phyloP scores from a whole-genome alignment of 306 rosid genomes.

The Dalbergia cochinchinensis region DNA sequence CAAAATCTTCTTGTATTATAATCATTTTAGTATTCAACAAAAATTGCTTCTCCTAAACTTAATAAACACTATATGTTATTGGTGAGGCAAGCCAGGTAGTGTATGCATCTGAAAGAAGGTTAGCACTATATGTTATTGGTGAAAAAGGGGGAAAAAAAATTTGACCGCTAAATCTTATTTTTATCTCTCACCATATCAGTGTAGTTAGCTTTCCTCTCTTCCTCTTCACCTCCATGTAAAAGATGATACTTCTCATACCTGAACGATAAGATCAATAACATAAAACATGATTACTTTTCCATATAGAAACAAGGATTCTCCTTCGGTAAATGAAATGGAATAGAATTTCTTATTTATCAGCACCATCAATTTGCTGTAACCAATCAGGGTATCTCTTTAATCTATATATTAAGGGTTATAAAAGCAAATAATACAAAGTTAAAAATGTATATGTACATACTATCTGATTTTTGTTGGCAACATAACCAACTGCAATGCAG shows the following conservation, averaged over 20 bases:
- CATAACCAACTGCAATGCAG: not conserved
- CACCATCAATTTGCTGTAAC: slow-evolving; percentile 4
- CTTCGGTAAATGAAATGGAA: not conserved
- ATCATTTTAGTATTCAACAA: not conserved
- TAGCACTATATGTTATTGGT: not conserved
- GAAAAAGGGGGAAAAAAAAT: not conserved
- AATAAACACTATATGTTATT: too few species aligned
- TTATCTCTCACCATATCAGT: slow-evolving; percentile 84
- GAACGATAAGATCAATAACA: slow-evolving; percentile 45
- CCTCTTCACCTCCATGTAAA: slow-evolving; percentile 82
- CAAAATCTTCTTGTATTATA: slow-evolving; percentile 22
- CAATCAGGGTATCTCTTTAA: slow-evolving; percentile 10
- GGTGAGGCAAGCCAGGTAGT: not conserved
- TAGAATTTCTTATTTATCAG: not conserved
- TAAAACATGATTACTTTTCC: not conserved
- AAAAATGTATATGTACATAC: not conserved
- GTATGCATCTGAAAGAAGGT: slow-evolving; percentile 29
- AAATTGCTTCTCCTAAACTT: not conserved
- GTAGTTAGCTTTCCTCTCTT: slow-evolving; percentile 85
- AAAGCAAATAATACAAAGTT: not conserved
- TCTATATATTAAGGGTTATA: not conserved
- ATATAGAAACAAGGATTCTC: not conserved
- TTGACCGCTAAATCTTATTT: slow-evolving; percentile 29
- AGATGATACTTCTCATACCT: slow-evolving; percentile 98
- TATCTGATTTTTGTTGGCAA: not conserved